A percentile compares a stretch with the other conserved stretches of the same genome.
phyloP scores from a whole-genome alignment of 164 flowering plant species.

The Taxillus chinensis region DNA sequence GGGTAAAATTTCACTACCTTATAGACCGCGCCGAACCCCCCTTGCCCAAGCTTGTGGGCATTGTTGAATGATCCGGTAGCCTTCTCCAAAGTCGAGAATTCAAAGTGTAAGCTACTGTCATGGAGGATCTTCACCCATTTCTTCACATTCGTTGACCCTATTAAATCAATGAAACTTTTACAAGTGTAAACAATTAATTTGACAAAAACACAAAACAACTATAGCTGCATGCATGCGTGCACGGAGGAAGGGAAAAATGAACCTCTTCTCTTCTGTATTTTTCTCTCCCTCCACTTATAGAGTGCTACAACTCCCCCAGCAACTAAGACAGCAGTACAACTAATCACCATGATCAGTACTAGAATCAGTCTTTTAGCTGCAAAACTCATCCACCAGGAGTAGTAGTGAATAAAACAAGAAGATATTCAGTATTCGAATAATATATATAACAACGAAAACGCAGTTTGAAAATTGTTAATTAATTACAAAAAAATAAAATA shows the following conservation, averaged over 20 bases:
- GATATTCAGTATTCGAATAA: no score
- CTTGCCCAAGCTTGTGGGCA: slow-evolving; percentile 67
- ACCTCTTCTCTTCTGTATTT: not conserved
- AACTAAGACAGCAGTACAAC: not conserved
- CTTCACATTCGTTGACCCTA: not conserved
- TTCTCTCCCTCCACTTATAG: not conserved
- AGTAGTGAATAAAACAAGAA: not conserved
- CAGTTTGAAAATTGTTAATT: not conserved
- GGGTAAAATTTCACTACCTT: slow-evolving; percentile 26
- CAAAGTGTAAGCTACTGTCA: not conserved
- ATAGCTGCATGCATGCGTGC: not conserved
- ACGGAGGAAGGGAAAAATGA: not conserved
- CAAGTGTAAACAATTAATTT: not conserved
- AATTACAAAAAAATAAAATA: not conserved
- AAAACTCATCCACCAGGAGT: not conserved
- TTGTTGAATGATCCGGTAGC: not conserved
- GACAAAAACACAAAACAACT: not conserved
- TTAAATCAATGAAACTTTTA: no score
- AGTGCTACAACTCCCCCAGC: not conserved
- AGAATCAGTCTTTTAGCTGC: not conserved
- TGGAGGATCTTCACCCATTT: not conserved
- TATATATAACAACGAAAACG: no score
- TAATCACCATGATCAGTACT: not conserved
- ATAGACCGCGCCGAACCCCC: slow-evolving; percentile 71
- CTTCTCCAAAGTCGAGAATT: not conserved